Base-by-base conservation (phyloP, 805 yeast species). In the Gaillardinia entomophila region DNA sequence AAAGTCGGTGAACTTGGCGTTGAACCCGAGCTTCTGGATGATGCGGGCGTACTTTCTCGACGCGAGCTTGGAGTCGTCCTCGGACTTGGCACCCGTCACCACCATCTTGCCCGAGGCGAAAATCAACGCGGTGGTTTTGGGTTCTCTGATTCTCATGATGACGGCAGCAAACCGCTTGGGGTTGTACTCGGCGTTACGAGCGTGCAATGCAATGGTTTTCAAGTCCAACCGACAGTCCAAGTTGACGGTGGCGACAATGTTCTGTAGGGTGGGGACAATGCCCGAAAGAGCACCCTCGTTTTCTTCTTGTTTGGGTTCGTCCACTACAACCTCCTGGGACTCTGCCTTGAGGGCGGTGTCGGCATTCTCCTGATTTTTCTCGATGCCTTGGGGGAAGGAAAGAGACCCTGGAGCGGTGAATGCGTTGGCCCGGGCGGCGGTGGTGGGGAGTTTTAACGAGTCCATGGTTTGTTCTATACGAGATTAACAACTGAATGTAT, bases 71-170 rank as follows among this genome's bases (percentile, higher is more conserved):
- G 97, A 87, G 57, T 92, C 97, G 56, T 92, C 97, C 60, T 92
- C 98, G 24, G 95, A 83, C 61, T 92, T 92, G 16, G 98, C 98
- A 75, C 98, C 98, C 19, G 97, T 92, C 12, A 92, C 98, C 46
- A 92, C 98, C 98, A 92, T 92, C 62, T 92, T 92, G 52, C 98
- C 98, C 2, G 97, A 88, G 2, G 98, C 98, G 60, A 92, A 92
- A 45, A 92, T 92, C 46, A 92, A 71, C 0, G 98, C 97, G 2
- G 98, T 92, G 1, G 98, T 92, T 60, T 92, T 92, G 12, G 98
- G 98, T 59, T 92, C 98, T 62, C 98, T 78, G 48, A 92, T 92
- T 73, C 98, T 85, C 98, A 92, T 92, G 48, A 92, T 92, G 31
- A 92, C 98, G 37, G 98, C 98, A 11, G 98, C 98, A 68, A 92